Evolutionary conservation across 1,284 basidiomycete species (phyloP), one percentile per base, ranked within the genome.

Genomic region (Apiotrichum brassicae): DNA sequence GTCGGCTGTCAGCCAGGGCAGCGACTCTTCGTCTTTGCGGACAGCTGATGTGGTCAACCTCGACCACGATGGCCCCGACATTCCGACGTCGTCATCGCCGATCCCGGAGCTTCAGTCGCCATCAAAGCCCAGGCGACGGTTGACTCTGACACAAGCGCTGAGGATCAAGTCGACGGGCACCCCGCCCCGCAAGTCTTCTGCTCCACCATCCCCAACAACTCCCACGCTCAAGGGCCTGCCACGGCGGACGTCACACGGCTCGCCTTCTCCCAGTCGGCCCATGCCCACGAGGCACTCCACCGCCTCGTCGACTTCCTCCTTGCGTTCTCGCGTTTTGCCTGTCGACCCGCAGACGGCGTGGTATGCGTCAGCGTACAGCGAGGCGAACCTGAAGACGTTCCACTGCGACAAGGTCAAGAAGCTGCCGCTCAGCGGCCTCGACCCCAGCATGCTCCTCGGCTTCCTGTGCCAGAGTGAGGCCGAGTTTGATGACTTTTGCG

Each of bases 381-480:
- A 78, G 12, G 48, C 77, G 7, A 86, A 92, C 64, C 75, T 97
- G 25, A 80, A 80, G 57, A 93, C 89, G 3, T 98, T 91, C 77
- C 94, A 97, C 70, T 92, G 90, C 67, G 92, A 97, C 23, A 82
- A 85, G 19, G 85, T 97, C 37, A 79, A 89, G 65, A 92, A 93
- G 79, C 92, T 97, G 87, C 85, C 86, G 0, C 74, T 97, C 40
- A 82, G 82, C 33, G 84, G 84, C n/a, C 74, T 98, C 46, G 94
- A 97, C 67, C 94, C 95, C 12, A 94, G 90, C 63, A 97, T 98
- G 94, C 76, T 98, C 9, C 78, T 97, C 47, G 93, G 93, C 16
- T 97, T 98, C 70, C 67, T 97, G 58, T 85, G 86, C 65, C 81
- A 81, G 58, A 81, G 87, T 64, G 85, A 91, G 70, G 76, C 71